Evolutionary conservation across 805 yeast species (phyloP).

Genomic region (Cyberlindnera mycetangii): DNA sequence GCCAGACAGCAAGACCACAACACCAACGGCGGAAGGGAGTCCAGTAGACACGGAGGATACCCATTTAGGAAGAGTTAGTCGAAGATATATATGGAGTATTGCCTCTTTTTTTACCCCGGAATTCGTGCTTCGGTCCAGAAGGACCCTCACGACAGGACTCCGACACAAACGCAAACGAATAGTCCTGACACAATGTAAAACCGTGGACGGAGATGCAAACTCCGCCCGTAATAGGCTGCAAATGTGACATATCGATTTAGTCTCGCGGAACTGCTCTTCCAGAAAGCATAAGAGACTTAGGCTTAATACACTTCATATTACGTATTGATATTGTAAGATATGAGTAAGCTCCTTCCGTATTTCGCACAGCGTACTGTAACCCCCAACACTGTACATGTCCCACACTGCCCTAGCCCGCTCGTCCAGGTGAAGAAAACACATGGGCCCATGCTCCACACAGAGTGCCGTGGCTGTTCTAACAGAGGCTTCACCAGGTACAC

Average conservation of each 20-base stretch:
- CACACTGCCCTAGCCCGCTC: background rate
- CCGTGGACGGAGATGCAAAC: background rate
- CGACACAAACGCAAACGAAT: background rate
- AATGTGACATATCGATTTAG: background rate
- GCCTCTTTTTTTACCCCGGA: no score
- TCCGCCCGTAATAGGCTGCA: background rate
- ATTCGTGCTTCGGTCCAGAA: background rate
- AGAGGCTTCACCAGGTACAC: no score
- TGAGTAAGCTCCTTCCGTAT: no score
- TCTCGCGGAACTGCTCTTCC: background rate
- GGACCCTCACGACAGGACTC: background rate
- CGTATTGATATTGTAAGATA: no score
- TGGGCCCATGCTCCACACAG: background rate
- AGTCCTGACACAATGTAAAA: background rate
- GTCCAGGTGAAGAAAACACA: no score
- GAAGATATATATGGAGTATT: background rate
- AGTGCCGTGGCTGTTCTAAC: background rate
- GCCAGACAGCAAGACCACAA: no score
- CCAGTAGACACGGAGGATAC: no score
- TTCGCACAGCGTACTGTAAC: no score
- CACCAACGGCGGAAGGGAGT: no score
- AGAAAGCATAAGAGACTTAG: background rate
- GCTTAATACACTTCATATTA: no score
- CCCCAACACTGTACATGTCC: background rate
- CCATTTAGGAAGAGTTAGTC: no score